phyloP scores from a whole-genome alignment of 2,329 filamentous ascomycete genomes.

The Whalleya microplaca region DNA sequence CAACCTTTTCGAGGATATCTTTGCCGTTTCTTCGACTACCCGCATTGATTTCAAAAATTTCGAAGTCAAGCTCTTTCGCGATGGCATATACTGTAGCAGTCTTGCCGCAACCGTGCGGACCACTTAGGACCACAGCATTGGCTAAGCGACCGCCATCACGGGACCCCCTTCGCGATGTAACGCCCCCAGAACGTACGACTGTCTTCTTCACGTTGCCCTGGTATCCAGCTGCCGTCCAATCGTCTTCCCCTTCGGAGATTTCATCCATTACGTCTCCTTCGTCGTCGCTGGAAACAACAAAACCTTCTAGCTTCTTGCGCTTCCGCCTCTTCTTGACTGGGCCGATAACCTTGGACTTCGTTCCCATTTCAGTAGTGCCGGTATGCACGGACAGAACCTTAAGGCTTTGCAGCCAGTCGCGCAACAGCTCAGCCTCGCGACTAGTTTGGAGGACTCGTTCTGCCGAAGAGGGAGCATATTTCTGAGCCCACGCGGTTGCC shows the following conservation, averaged over 20 bases:
- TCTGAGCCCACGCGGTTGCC: slow-evolving; percentile 73
- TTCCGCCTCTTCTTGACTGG: slow-evolving; percentile 65
- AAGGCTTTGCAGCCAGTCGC: slow-evolving; percentile 79
- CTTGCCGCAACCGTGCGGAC: slow-evolving; percentile 89
- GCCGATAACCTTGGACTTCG: slow-evolving; percentile 36
- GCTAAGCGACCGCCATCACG: slow-evolving; percentile 56
- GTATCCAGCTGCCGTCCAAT: slow-evolving; percentile 44
- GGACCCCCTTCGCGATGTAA: slow-evolving; percentile 20
- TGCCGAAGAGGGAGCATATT: slow-evolving; percentile 76
- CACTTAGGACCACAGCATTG: slow-evolving; percentile 87
- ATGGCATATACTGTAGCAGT: slow-evolving; percentile 90
- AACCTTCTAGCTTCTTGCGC: slow-evolving; percentile 76
- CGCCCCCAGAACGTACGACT: slow-evolving; percentile 50
- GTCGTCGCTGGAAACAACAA: slow-evolving; percentile 79
- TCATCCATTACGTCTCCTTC: slow-evolving; percentile 73
- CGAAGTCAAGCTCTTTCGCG: slow-evolving; percentile 88
- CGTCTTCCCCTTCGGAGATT: slow-evolving; percentile 63
- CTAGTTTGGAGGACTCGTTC: slow-evolving; percentile 76
- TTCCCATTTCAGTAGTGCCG: slow-evolving; percentile 45
- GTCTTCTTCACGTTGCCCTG: slow-evolving; percentile 52
- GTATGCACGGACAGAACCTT: slow-evolving; percentile 78
- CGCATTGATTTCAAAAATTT: slow-evolving; percentile 93
- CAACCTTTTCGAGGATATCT: slow-evolving; percentile 88
- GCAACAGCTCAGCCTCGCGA: slow-evolving; percentile 70
- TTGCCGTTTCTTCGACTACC: slow-evolving; percentile 82